Evolutionary conservation across 1,284 basidiomycete species (phyloP), one percentile per base, ranked within the genome.

Genomic region (Cryptococcus jaspeensis): DNA sequence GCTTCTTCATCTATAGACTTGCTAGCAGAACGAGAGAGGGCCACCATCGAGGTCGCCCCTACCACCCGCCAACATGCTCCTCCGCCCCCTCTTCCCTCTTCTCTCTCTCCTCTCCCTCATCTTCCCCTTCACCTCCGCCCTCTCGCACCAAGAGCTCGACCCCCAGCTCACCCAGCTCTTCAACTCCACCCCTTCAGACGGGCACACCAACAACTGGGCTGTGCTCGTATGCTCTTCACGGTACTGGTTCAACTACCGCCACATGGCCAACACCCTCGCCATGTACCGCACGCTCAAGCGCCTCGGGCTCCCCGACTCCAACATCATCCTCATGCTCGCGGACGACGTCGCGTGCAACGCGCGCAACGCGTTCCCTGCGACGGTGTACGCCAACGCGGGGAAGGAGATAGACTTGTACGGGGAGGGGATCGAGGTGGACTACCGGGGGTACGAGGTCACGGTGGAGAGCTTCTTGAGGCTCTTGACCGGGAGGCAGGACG

Each of bases 281-380:
- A 97, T 99, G 93, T 99, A 99, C 73, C 90, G 96, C 52, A 98
- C 94, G 1, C 92, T 99, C 52, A 99, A 99, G 75, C 87, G 94
- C 2, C 85, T 99, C 7, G 96, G 95, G 5, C 96, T 99, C 52
- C 95, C 95, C 3, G 95, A 99, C 79, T 92, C 89, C 15, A 93
- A 99, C 72, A 98, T 99, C 73, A 96, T 99, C 74, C 85, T 99
- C 50, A 99, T 99, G 96, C 84, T 99, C 42, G 92, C 94, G 3
- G 95, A 99, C 77, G 96, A 99, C 71, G 90, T 86, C 1, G 91
- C 95, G 0, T 99, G 95, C 73, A 97, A 98, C 72, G 71, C 91
- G 5, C 85, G 95, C 25, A 99, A 99, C 78, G 86, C 85, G 52
- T 95, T 92, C 70, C 88, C 95, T 0, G 95, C 89, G 0, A 89